A percentile compares a stretch with the other conserved stretches of the same genome.
Evolutionary conservation across 2,329 filamentous ascomycete genomes (phyloP).

Genomic region (Calonectria montana): DNA sequence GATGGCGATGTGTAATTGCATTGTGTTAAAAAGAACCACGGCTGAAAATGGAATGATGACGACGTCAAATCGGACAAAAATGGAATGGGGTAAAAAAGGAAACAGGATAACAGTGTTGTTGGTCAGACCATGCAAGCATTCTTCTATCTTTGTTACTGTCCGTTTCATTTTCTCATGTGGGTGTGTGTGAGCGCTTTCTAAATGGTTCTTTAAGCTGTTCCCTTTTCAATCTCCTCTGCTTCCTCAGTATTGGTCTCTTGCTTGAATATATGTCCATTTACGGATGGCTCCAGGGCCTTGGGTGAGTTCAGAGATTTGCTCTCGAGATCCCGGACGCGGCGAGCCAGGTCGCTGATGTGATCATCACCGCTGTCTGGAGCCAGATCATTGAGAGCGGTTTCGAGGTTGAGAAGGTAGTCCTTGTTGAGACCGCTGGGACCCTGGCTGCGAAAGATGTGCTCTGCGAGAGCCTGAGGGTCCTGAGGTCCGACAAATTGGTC

Average conservation of each 20-base stretch:
- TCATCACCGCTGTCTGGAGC: conserved; percentile 82
- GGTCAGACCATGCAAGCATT: conserved; percentile 13
- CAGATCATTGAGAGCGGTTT: conserved; percentile 78
- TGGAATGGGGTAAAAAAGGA: neutral
- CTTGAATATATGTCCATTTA: conserved; percentile 34
- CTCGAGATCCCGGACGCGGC: conserved; percentile 73
- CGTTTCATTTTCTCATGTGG: conserved; percentile 15
- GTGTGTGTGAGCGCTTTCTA: conserved; percentile 6
- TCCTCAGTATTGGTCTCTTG: conserved; percentile 42
- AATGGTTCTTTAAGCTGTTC: conserved; percentile 3
- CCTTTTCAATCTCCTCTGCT: conserved; percentile 46
- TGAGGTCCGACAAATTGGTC: conserved; percentile 91
- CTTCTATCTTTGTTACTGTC: conserved; percentile 12
- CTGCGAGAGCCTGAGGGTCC: conserved; percentile 80
- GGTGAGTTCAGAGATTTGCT: conserved; percentile 27
- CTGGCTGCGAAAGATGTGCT: conserved; percentile 79
- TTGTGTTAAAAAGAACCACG: conserved; percentile 1
- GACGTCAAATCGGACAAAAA: neutral
- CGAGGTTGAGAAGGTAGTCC: conserved; percentile 88
- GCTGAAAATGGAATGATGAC: conserved; percentile 11
- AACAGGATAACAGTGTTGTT: neutral
- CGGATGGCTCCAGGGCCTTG: conserved; percentile 23
- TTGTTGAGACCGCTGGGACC: conserved; percentile 91
- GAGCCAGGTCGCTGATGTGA: conserved; percentile 86
- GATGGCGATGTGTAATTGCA: conserved; percentile 2